Percentiles rank a stretch among this genome's conserved stretches.
These are phyloP conservation scores for Protoeuglena noctilucae DNA, from an alignment of 139 green algal species.

Conservation along the genomic window DNA sequence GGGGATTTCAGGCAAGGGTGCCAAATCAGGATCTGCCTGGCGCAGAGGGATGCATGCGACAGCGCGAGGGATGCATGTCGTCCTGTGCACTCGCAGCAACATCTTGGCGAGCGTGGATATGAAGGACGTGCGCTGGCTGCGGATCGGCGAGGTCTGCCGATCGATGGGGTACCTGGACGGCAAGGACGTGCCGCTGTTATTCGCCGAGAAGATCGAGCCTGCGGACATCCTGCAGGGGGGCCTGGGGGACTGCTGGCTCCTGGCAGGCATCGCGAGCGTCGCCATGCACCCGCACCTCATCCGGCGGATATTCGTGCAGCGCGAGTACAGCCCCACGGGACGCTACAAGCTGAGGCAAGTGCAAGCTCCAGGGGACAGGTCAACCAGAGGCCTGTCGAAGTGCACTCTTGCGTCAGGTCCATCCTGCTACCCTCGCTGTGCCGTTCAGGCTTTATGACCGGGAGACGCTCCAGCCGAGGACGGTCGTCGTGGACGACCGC, in stretches of 20 bases:
- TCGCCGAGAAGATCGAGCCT: slow-evolving; percentile 15
- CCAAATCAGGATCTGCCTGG: slow-evolving; percentile 14
- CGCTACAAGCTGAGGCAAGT: slow-evolving; percentile 30
- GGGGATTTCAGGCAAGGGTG: too few relatives aligned
- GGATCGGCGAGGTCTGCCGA: not conserved
- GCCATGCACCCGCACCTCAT: slow-evolving; percentile 11
- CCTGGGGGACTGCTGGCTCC: slow-evolving; percentile 20
- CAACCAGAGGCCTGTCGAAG: slow-evolving; percentile 12
- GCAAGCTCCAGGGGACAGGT: slow-evolving; percentile 18
- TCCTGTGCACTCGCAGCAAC: slow-evolving; percentile 4
- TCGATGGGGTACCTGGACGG: too few relatives aligned
- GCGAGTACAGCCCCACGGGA: slow-evolving; percentile 18
- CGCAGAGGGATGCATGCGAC: not conserved
- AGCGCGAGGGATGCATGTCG: slow-evolving; percentile 12
- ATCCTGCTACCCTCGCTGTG: not conserved
- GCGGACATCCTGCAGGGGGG: slow-evolving; percentile 20
- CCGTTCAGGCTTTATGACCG: not conserved
- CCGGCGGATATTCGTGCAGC: slow-evolving; percentile 10
- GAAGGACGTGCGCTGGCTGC: slow-evolving; percentile 5
- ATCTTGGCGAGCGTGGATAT: slow-evolving; percentile 15
- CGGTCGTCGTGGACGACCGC: slow-evolving; percentile 12
- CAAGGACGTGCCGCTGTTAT: too few relatives aligned
- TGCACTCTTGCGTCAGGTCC: slow-evolving; percentile 24
- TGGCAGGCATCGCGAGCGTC: slow-evolving; percentile 20
- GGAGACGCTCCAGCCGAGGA: not conserved